Percentiles rank a stretch among this genome's conserved stretches.
These are phyloP conservation scores for Amylostereum areolatum DNA, from an alignment of 1,284 basidiomycete species.

Conservation along the genomic window DNA sequence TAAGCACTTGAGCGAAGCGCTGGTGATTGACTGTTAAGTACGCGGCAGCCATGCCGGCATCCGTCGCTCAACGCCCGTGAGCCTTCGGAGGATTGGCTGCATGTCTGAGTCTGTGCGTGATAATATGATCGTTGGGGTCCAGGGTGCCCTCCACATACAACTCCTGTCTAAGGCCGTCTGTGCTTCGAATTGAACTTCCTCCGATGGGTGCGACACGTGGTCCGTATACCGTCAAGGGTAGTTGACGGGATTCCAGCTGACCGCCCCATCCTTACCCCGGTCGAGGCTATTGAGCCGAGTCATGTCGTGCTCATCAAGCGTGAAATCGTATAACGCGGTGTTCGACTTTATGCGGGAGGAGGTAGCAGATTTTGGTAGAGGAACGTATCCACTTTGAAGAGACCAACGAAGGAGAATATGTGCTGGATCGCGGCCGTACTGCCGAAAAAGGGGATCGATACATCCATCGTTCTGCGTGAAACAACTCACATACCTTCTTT, in stretches of 20 bases:
- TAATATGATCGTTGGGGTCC: too few relatives aligned
- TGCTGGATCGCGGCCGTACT: conserved; percentile 52
- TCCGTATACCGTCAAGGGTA: conserved; percentile 1
- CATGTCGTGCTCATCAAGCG: conserved; percentile 60
- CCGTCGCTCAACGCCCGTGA: too few relatives aligned
- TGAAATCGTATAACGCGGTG: conserved; percentile 65
- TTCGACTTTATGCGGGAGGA: conserved; percentile 66
- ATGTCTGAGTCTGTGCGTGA: too few relatives aligned
- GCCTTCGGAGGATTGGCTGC: too few relatives aligned
- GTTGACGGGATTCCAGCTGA: conserved; percentile 72
- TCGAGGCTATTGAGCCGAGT: conserved; percentile 54
- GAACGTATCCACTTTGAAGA: conserved; percentile 74
- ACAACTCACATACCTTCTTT: conserved; percentile 51
- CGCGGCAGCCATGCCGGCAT: too few relatives aligned
- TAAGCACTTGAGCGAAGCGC: too few relatives aligned
- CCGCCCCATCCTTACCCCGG: conserved; percentile 52
- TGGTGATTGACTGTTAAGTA: too few relatives aligned
- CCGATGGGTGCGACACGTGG: not conserved
- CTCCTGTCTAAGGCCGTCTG: too few relatives aligned
- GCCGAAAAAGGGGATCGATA: too few relatives aligned
- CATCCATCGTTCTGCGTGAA: too few relatives aligned
- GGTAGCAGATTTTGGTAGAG: conserved; percentile 73
- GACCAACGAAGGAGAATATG: conserved; percentile 83
- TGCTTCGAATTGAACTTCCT: too few relatives aligned
- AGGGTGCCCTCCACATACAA: too few relatives aligned